These are phyloP conservation scores for Aspergillus ochraceoroseus DNA, from an alignment of 2,329 filamentous ascomycete genomes.

Conservation along the genomic window DNA sequence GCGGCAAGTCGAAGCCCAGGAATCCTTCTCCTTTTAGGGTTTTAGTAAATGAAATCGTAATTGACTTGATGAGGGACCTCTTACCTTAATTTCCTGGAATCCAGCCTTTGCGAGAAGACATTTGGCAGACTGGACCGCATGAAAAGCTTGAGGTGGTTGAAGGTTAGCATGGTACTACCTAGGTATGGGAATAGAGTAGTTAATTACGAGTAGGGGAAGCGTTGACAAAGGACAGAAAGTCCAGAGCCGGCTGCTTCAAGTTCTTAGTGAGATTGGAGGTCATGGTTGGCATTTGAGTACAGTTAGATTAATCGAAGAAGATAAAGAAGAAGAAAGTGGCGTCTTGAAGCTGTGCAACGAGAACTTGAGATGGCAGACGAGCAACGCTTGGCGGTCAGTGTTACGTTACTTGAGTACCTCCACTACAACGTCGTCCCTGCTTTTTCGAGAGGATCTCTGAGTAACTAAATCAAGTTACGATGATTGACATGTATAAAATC, in stretches of 20 bases:
- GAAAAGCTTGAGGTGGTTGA: slow-evolving; percentile 67
- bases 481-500: too few species aligned
- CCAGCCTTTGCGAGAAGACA: slow-evolving; percentile 73
- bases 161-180: slow-evolving; percentile 1
- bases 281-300: slow-evolving; percentile 29
- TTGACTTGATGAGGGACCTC: too few species aligned
- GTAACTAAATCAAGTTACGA: too few species aligned
- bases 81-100: slow-evolving; percentile 73
- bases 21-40: slow-evolving; percentile 65
- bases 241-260: slow-evolving; percentile 54
- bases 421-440: too few species aligned
- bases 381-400: too few species aligned
- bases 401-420: too few species aligned
- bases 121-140: slow-evolving; percentile 78
- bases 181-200: background rate
- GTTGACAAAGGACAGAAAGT: slow-evolving; percentile 92
- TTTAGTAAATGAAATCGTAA: too few species aligned
- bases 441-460: too few species aligned
- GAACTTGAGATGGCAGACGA: too few species aligned
- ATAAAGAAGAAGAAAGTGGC: too few species aligned
- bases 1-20: slow-evolving; percentile 72
- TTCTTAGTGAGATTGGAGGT: slow-evolving; percentile 28
- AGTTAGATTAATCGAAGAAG: slow-evolving; percentile 9
- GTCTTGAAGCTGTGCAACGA: too few species aligned
- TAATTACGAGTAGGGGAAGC: slow-evolving; percentile 79